These are phyloP conservation scores for Coemansia reversa DNA, from an alignment of 192 early-diverging fungal species.

Conservation along the genomic window DNA sequence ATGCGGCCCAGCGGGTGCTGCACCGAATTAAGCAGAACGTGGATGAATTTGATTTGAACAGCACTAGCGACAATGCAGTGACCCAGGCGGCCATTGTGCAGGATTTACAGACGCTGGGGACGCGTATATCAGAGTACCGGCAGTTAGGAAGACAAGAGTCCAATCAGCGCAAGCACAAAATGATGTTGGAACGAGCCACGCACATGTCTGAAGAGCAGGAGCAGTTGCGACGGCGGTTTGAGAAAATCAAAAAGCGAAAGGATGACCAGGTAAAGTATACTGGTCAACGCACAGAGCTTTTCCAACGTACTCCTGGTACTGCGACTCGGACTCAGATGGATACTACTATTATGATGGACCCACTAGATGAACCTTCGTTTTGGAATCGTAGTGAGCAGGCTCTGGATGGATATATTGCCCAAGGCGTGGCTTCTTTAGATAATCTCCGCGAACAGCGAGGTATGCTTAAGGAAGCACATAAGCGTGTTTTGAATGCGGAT, in stretches of 20 bases:
- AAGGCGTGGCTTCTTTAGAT: constrained; percentile 46
- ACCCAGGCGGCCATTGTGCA: constrained; percentile 34
- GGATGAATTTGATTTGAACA: constrained; percentile 43
- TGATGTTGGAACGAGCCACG: constrained; percentile 42
- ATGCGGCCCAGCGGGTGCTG: constrained; percentile 52
- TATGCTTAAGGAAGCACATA: constrained; percentile 32
- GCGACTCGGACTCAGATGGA: constrained; percentile 19
- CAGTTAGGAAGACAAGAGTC: constrained; percentile 42
- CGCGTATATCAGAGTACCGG: constrained; percentile 49
- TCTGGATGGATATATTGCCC: constrained; percentile 44
- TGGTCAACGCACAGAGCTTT: constrained; percentile 29
- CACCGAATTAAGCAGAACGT: constrained; percentile 52
- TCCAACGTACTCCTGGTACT: constrained; percentile 17
- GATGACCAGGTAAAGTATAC: constrained; percentile 9
- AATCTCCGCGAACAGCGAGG: constrained; percentile 45
- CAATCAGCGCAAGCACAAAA: constrained; percentile 46
- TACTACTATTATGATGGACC: constrained; percentile 39
- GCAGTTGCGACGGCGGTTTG: constrained; percentile 41
- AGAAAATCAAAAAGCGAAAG: constrained; percentile 38
- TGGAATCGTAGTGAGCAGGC: constrained; percentile 38
- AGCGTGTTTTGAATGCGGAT: constrained; percentile 39
- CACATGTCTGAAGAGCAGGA: constrained; percentile 44
- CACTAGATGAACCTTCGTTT: constrained; percentile 37
- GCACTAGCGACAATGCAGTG: constrained; percentile 9
- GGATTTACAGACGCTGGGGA: constrained; percentile 42